Evolutionary conservation across 768 basidiomycete genomes (phyloP).

Genomic region (Suillus bovinus): DNA sequence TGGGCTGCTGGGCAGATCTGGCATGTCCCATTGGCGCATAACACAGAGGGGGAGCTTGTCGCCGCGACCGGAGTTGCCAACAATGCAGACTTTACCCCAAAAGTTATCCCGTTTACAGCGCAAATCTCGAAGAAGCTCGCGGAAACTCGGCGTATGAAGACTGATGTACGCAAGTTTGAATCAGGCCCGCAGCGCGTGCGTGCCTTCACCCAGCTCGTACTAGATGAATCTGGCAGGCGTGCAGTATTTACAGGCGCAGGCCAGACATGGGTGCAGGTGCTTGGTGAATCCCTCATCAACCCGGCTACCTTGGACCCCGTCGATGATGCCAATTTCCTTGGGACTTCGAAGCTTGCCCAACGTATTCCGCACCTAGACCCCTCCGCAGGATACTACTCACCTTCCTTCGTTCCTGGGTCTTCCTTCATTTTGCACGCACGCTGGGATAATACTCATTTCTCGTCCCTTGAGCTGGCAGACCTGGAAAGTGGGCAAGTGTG

Average conservation of each 20-base stretch:
- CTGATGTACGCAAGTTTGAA: constrained; percentile 56
- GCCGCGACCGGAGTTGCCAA: constrained; percentile 15
- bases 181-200: constrained; percentile 55
- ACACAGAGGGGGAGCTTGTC: constrained; percentile 53
- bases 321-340: constrained; percentile 7
- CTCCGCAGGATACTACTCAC: constrained; percentile 61
- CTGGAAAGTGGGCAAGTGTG: constrained; percentile 42
- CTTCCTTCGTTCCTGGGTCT: constrained; percentile 49
- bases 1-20: constrained; percentile 77
- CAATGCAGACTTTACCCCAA: constrained; percentile 30
- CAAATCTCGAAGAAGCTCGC: constrained; percentile 66
- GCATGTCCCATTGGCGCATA: constrained; percentile 55
- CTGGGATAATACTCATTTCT: constrained; percentile 67
- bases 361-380: constrained; percentile 48
- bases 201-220: constrained; percentile 61
- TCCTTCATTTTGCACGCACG: constrained; percentile 59
- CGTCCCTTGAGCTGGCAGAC: constrained; percentile 66
- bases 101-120: constrained; percentile 57
- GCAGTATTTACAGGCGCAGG: constrained; percentile 74
- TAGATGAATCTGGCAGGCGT: constrained; percentile 51
- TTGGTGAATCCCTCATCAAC: constrained; percentile 43
- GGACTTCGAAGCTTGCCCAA: constrained; percentile 34
- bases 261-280: constrained; percentile 50
- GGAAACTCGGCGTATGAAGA: constrained; percentile 49
- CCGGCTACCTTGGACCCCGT: constrained; percentile 4